phyloP scores from a whole-genome alignment of 495 filamentous ascomycete species.

The Articulospora tetracladia region DNA sequence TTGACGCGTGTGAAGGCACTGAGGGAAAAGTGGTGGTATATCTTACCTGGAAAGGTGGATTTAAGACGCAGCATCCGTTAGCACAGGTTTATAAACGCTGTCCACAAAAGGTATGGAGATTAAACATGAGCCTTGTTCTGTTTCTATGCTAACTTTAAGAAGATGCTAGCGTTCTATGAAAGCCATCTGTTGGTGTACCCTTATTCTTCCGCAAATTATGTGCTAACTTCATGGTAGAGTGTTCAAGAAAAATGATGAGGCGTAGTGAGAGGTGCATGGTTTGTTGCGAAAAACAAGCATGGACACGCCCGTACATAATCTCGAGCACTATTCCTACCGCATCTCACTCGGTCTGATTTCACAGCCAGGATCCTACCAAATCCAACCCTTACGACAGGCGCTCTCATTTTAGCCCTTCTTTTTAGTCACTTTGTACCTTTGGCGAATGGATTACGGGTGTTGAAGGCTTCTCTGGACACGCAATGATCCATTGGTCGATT shows the following conservation, averaged over 20 bases:
- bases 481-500: not conserved
- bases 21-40: slow-evolving; percentile 45
- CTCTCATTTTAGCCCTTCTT: not conserved
- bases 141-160: not conserved
- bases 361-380: not conserved
- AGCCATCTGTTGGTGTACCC: not conserved
- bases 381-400: not conserved
- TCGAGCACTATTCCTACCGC: not conserved
- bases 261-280: not conserved
- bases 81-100: slow-evolving; percentile 52
- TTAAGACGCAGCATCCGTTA: slow-evolving; percentile 57
- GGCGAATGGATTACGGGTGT: not conserved
- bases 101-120: slow-evolving; percentile 50
- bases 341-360: no score
- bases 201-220: not conserved
- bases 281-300: no score
- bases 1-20: slow-evolving; percentile 55
- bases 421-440: not conserved
- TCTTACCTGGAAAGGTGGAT: slow-evolving; percentile 51
- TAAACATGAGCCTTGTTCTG: not conserved
- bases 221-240: not conserved
- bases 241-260: not conserved
- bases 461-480: not conserved
- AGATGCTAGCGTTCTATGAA: not conserved
- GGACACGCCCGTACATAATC: no score